These are phyloP conservation scores for Neonectria punicea DNA, from an alignment of 2,329 filamentous ascomycete species.

Conservation along the genomic window DNA sequence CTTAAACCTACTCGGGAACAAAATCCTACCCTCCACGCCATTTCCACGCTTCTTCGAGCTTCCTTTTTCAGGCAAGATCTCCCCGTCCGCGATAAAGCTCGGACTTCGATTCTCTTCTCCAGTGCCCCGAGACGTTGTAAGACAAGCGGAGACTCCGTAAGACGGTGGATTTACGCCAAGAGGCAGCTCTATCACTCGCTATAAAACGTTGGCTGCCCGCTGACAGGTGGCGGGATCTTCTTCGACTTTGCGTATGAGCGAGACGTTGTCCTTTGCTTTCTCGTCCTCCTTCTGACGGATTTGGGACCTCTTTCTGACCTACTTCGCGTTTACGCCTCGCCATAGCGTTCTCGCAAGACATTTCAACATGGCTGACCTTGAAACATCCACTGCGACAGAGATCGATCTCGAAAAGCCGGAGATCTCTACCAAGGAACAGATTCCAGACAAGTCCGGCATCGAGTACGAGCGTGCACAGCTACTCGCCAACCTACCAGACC, in stretches of 20 bases:
- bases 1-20: neutral
- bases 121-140: neutral
- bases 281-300: neutral
- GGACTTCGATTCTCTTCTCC: neutral
- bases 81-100: neutral
- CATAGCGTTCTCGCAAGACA: neutral
- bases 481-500: conserved; percentile 45
- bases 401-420: neutral
- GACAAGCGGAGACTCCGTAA: neutral
- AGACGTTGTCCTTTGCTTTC: neutral
- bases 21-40: neutral
- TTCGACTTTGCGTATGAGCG: neutral
- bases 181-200: neutral
- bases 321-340: neutral
- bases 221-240: neutral
- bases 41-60: neutral
- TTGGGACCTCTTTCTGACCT: neutral
- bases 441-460: conserved; percentile 14
- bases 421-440: neutral
- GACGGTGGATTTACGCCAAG: neutral
- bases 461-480: conserved; percentile 44
- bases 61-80: neutral
- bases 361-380: neutral
- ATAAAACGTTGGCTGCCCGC: neutral
- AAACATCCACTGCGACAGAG: neutral